Base-by-base conservation (phyloP, 2,329 filamentous ascomycete genomes). In the Aspergillus brasiliensis region DNA sequence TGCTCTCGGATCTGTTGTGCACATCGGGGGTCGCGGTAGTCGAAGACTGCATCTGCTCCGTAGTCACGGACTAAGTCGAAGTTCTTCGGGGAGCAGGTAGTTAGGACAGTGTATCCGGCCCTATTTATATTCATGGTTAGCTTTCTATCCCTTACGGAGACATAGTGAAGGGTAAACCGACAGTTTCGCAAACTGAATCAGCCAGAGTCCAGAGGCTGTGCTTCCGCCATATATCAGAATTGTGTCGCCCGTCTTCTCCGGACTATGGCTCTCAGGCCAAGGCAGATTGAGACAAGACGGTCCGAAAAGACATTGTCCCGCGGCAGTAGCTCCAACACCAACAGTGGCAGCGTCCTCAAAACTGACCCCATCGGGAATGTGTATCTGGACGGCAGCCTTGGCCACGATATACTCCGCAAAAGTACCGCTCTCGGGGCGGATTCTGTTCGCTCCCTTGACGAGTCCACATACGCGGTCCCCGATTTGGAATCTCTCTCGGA, bases 381-480 rank as follows among this genome's bases (percentile, higher is more conserved):
- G 71, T 7, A 75, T 60, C 19, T 68, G 62, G 4, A 77, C 38
- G 19, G 71, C 71, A 0, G 64, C 71, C 13, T 69, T 67, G 17
- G 66, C 67, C 3, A 65, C 57, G 15, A 73, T 64, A 57, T 78
- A 78, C 52, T 78, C 71, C 13, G 74, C 72, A 58, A 78, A 79
- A 2, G 73, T 66, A 11, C 77, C 77, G 27, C 65, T 64, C 1
- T 71, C 58, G 1, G 67, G 65, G 27, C 68, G 58, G 15, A 67
- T 42, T 2, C 57, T 52, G 47, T 76, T 72, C 38, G 63, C 67
- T 15, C 75, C 76, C n/a, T 73, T 65, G 2, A 68, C 69, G 13
- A 68, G 59, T 2, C 77, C 77, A 25, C 65, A 70, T 3, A 79
- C 72, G 5, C 69, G 65, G 61, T 78, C 75, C 11, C 76, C 76